Base-by-base conservation (phyloP, 2,329 filamentous ascomycete genomes). In the Ceratocystis variospora region DNA sequence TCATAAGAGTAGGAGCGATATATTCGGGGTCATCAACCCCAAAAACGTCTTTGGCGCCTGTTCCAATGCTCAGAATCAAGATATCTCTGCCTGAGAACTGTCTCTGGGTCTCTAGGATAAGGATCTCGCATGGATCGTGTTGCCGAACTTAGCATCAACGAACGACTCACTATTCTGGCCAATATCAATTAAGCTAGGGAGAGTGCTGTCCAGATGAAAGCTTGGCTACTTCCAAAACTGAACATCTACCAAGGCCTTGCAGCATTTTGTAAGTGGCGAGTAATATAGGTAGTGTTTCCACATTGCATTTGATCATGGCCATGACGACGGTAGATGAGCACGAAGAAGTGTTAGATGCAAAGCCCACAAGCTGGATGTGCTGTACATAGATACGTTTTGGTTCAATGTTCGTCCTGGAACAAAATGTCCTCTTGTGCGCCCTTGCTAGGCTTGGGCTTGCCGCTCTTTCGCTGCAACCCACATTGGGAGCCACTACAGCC, bases 111-210 rank as follows among this genome's bases (percentile, higher is more conserved):
- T 73, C 73, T 4, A 69, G 61, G 8, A 74, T 70, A 10, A 75
- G 68, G 1, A 72, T 67, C 31, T 73, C 69, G 61, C 70, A 71
- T 22, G 74, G 73, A 57, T 75, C 75, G 64, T 75, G 46, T 71
- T 69, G 2, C 72, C 72, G 19, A 74, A 71, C 0, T 68, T 73
- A 1, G 71, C 72, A 61, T 74, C 73, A 25, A 75, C 69, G 45
- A 73, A 74, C 22, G 72, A 70, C 1, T 72, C 66, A 6, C 64
- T 66, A 15, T 73, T 70, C 8, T 70, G 69, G 33, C 72, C 72
- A 6, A 73, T 10, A 22, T 69, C 63, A 33, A 73, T 71, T 3
- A 72, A 68, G 50, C 73, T 71, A 68, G 74, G 73, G 64, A 73
- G 73, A 0, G 71, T 71, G 0, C 71, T 69, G 2, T 72, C 71